Base-by-base conservation (phyloP, 495 filamentous ascomycete species). In the Podospora tetraspora region DNA sequence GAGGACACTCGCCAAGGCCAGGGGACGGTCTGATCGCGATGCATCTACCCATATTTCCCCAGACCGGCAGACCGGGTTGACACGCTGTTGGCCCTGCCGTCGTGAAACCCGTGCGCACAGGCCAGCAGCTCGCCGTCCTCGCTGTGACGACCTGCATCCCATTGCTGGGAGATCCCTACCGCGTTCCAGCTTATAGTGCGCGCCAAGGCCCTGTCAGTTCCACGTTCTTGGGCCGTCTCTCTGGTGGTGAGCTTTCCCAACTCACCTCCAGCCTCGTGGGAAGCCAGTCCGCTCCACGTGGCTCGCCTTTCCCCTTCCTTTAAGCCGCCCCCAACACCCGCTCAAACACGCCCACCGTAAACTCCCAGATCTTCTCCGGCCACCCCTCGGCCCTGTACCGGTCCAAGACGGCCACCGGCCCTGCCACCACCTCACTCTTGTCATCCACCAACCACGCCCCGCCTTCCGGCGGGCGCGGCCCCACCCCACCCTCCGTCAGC, bases 331-430 rank as follows among this genome's bases (percentile, higher is more conserved):
- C 43, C 43, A 52, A 52, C 43, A 52, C 43, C 19, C 6, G n/a
- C 43, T 69, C 63, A 61, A 69, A 61, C 21, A 69, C 67, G 1
- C 62, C 58, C 56, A 57, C 16, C 21, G 67, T 66, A 62, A 56
- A 65, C 24, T 66, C 66, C 71, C 71, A 73, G 0, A 71, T 61
- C 52, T 23, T 64, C n/a, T 68, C 66, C 29, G 65, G 62, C 69
- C 66, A 73, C 52, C 71, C 71, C 12, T 24, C 52, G 12, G 62
- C 71, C n/a, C 34, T 21, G 34, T 70, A 71, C 24, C 43, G 24
- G 12, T 43, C 34, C 34, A 12, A 58, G 8, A 71, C 29, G 0
- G 22, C 56, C 11, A 16, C 25, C 24, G 27, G 59, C 5, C 21
- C 56, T 8, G 37, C 21, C n/a, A 62, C 29, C 1, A 70, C 21